phyloP scores from a whole-genome alignment of 2,329 filamentous ascomycete species.

The Raffaelea albimanens region DNA sequence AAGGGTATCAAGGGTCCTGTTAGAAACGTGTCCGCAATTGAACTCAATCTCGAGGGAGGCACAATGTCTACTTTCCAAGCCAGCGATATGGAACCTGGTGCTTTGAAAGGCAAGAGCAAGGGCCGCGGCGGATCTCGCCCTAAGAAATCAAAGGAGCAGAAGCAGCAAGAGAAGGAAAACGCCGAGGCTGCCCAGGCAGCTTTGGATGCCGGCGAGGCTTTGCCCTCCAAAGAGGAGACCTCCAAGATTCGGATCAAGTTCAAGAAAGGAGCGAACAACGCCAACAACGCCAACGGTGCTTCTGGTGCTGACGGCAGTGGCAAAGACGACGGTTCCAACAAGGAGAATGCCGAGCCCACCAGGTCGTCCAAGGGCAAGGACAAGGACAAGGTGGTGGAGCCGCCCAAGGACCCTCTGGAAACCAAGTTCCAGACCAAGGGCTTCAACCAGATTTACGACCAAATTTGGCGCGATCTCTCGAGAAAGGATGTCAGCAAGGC shows the following conservation, averaged over 20 bases:
- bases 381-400: slow-evolving; percentile 31
- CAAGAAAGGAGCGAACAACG: slow-evolving; percentile 30
- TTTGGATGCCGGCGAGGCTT: slow-evolving; percentile 66
- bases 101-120: slow-evolving; percentile 41
- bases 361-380: slow-evolving; percentile 30
- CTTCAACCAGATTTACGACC: slow-evolving; percentile 94
- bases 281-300: slow-evolving; percentile 25
- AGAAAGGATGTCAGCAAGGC: slow-evolving; percentile 92
- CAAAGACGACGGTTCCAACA: slow-evolving; percentile 26
- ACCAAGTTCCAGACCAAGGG: slow-evolving; percentile 76
- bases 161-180: slow-evolving; percentile 69
- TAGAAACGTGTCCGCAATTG: slow-evolving; percentile 57
- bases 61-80: slow-evolving; percentile 78
- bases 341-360: slow-evolving; percentile 31
- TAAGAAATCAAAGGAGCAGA: slow-evolving; percentile 86
- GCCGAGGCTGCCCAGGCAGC: slow-evolving; percentile 84
- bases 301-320: slow-evolving; percentile 11
- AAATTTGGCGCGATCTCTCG: slow-evolving; percentile 92
- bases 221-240: slow-evolving; percentile 49
- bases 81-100: slow-evolving; percentile 44
- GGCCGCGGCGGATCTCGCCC: slow-evolving; percentile 56
- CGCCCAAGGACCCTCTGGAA: slow-evolving; percentile 42
- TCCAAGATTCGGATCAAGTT: slow-evolving; percentile 56
- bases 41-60: slow-evolving; percentile 75
- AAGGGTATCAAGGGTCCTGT: slow-evolving; percentile 75